Base-by-base conservation (phyloP, 257 asterid genomes). In the Scutellaria baicalensis region DNA sequence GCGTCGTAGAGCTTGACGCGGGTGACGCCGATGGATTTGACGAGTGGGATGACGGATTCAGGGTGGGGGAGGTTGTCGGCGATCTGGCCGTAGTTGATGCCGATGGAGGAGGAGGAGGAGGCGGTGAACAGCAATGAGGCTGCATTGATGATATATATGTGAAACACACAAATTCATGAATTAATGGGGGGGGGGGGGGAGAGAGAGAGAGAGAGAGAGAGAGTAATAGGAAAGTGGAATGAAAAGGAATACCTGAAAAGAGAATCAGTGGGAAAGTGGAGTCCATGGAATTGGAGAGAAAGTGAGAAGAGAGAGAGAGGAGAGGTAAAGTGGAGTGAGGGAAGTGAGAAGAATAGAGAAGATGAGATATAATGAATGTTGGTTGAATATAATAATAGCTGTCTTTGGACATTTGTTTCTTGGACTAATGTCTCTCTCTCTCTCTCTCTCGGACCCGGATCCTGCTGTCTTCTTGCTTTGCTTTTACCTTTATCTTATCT, bases 51-150 rank as follows among this genome's bases (percentile, higher is more conserved):
- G 2, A 85, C 97, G 3, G 81, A 18, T 11, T 80, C 81, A 1
- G 98, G 97, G 16, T 81, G 76, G 6, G 96, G 98, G 12, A 93
- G 90, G 65, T 93, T 88, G 88, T 86, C 76, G 10, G 90, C 98
- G 8, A 90, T 79, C 72, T 84, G 98, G 38, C 98, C 97, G 70
- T 93, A 93, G 86, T 93, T 93, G 63, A 93, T 85, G 66, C 96
- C 95, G 0, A 90, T 39, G 20, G 65, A 13, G 13, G n/a, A 20
- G 59, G 79, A 65, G 54, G 70, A 20, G 59, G 79, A 65, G 54
- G 70, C 55, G 71, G 49, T 10, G 16, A 42, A 3, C 6, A 52
- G 3, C 1, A 74, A 5, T 8, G 72, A 12, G 2, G 52, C 80
- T 63, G 69, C 72, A 70, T 2, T 11, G 4, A 10, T 6, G 33